phyloP scores from a whole-genome alignment of 2,329 filamentous ascomycete species.

The Colletotrichum musae region DNA sequence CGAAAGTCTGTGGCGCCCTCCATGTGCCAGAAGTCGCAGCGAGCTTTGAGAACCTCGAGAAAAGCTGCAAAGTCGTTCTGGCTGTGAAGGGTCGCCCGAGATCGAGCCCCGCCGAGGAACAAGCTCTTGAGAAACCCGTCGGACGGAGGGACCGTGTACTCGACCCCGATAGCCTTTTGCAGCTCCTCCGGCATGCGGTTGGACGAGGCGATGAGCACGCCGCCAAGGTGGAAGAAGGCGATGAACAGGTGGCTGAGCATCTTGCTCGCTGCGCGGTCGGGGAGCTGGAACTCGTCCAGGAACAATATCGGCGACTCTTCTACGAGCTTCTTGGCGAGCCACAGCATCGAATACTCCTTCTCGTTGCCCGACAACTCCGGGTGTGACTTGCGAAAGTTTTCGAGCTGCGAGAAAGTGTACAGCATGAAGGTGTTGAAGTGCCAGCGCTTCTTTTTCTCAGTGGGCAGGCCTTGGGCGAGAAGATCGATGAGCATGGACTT shows the following conservation, averaged over 20 bases:
- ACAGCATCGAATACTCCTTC: slow-evolving; percentile 77
- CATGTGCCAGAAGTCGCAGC: slow-evolving; percentile 90
- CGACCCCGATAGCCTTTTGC: slow-evolving; percentile 79
- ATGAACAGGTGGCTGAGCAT: slow-evolving; percentile 85
- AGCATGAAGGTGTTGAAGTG: slow-evolving; percentile 93
- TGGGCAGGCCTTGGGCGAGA: slow-evolving; percentile 83
- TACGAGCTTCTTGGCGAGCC: slow-evolving; percentile 82
- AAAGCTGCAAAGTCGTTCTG: slow-evolving; percentile 82
- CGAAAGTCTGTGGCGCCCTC: slow-evolving; percentile 82
- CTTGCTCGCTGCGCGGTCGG: slow-evolving; percentile 83
- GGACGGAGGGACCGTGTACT: slow-evolving; percentile 72
- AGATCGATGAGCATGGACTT: slow-evolving; percentile 90
- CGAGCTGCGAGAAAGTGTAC: slow-evolving; percentile 80
- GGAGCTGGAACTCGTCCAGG: slow-evolving; percentile 87
- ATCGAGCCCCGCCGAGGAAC: slow-evolving; percentile 46
- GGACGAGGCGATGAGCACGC: slow-evolving; percentile 84
- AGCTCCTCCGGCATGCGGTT: slow-evolving; percentile 89
- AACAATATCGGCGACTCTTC: slow-evolving; percentile 83
- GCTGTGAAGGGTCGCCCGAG: slow-evolving; percentile 66
- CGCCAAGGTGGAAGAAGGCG: slow-evolving; percentile 85
- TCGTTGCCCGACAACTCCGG: slow-evolving; percentile 44
- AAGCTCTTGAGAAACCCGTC: slow-evolving; percentile 66
- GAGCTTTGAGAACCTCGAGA: slow-evolving; percentile 80
- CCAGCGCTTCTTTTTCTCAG: slow-evolving; percentile 79
- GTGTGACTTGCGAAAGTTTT: slow-evolving; percentile 69